A percentile compares a stretch with the other conserved stretches of the same genome.
Conservation (phyloP, 257 asterid species). For the Rehmannia glutinosa region DNA sequence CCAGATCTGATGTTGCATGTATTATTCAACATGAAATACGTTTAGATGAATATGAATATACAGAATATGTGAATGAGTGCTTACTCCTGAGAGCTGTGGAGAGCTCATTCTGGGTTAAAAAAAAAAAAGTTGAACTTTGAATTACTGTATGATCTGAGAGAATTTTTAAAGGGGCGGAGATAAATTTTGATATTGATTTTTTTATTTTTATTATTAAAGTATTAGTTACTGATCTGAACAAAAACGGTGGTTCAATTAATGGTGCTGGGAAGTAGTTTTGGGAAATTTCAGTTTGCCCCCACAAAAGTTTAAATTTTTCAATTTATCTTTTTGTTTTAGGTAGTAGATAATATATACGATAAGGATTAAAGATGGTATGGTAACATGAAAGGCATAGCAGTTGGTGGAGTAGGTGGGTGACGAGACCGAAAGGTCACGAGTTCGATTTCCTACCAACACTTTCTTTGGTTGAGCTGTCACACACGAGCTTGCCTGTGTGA, state of each 20-base stretch:
- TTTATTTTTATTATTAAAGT: background rate
- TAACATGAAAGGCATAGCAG: no score
- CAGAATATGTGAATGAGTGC: background rate
- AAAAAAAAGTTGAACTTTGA: background rate
- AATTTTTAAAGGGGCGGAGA: background rate
- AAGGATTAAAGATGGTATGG: no score
- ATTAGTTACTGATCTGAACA: constrained; percentile 9
- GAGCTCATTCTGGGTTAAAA: constrained; percentile 44
- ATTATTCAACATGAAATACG: background rate
- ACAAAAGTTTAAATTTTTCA: background rate
- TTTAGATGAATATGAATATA: background rate
- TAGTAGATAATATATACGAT: no score
- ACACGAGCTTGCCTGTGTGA: no score
- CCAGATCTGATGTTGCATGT: constrained; percentile 29
- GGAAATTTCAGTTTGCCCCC: constrained; percentile 18
- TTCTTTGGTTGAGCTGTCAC: no score
- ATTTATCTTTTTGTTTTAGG: background rate
- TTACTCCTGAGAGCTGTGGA: constrained; percentile 44
- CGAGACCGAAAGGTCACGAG: no score
- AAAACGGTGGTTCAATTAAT: constrained; percentile 1
- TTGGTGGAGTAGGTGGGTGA: no score
- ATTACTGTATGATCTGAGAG: constrained; percentile 12
- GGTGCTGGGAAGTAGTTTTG: background rate
- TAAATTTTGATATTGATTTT: background rate
- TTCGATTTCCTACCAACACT: no score